Evolutionary conservation across 768 basidiomycete species (phyloP).

Genomic region (Termitomyces titanicus): DNA sequence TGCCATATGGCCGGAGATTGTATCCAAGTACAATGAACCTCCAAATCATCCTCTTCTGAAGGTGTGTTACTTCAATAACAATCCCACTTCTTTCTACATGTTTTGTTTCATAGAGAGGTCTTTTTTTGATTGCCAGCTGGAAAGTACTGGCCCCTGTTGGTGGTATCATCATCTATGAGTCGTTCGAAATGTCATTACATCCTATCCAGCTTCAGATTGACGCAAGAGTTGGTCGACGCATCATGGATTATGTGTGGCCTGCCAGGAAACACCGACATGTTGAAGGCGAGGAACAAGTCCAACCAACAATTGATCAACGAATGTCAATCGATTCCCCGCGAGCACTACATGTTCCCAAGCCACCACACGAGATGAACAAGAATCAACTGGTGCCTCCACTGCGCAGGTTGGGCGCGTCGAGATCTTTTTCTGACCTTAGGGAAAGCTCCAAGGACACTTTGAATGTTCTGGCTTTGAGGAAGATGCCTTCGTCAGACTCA

Average conservation of each 20-base stretch:
- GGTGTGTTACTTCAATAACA: slow-evolving; percentile 33
- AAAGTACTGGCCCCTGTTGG: slow-evolving; percentile 85
- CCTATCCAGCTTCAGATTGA: slow-evolving; percentile 88
- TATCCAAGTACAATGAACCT: slow-evolving; percentile 73
- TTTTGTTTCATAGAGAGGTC: slow-evolving; percentile 43
- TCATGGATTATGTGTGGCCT: slow-evolving; percentile 90
- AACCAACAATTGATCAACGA: slow-evolving; percentile 18
- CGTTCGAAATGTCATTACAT: slow-evolving; percentile 77
- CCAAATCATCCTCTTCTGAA: slow-evolving; percentile 68
- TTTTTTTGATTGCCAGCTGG: slow-evolving; percentile 81
- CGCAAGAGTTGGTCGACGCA: slow-evolving; percentile 70
- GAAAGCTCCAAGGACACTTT: slow-evolving; percentile 28
- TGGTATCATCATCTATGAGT: slow-evolving; percentile 86
- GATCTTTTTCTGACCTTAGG: slow-evolving; percentile 70
- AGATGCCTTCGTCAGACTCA: slow-evolving; percentile 38
- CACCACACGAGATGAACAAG: slow-evolving; percentile 1
- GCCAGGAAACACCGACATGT: slow-evolving; percentile 43
- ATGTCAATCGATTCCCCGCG: slow-evolving; percentile 53
- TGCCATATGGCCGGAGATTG: slow-evolving; percentile 85
- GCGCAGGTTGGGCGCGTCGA: slow-evolving; percentile 54
- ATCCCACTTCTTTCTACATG: background rate
- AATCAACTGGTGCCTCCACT: slow-evolving; percentile 33
- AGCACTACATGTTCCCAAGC: slow-evolving; percentile 22
- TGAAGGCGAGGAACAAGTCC: slow-evolving; percentile 16
- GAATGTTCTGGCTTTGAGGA: slow-evolving; percentile 25